These are phyloP conservation scores for Pythium coloratum DNA, from an alignment of 352 stramenopile species.

Conservation along the genomic window DNA sequence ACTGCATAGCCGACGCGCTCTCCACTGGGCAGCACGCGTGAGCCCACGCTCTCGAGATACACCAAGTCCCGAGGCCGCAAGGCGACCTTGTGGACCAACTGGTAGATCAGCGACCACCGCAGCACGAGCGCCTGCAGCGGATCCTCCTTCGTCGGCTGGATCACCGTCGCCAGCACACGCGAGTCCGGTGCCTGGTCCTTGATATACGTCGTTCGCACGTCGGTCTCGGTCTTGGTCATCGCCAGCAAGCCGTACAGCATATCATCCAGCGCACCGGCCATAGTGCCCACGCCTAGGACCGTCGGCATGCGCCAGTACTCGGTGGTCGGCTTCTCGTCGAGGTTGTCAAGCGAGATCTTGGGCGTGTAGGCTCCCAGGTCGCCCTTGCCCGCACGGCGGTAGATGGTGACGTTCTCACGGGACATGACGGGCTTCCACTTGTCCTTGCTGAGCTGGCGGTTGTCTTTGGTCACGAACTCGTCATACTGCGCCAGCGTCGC, in stretches of 20 bases:
- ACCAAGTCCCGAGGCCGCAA: slow-evolving; percentile 7
- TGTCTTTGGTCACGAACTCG: slow-evolving; percentile 6
- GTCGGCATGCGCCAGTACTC: slow-evolving; percentile 33
- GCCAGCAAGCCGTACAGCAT: slow-evolving; percentile 17
- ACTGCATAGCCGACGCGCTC: slow-evolving; percentile 14
- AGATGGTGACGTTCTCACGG: slow-evolving; percentile 27
- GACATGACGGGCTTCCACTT: slow-evolving; percentile 22
- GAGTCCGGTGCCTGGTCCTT: slow-evolving; percentile 12
- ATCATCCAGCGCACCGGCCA: slow-evolving; percentile 15
- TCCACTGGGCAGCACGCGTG: not conserved
- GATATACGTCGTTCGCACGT: slow-evolving; percentile 17
- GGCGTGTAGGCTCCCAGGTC: slow-evolving; percentile 14
- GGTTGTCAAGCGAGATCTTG: slow-evolving; percentile 16
- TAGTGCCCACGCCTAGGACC: slow-evolving; percentile 4
- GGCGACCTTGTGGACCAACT: slow-evolving; percentile 15
- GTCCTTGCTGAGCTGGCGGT: slow-evolving; percentile 9
- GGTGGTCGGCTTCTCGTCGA: slow-evolving; percentile 26
- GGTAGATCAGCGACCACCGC: slow-evolving; percentile 18
- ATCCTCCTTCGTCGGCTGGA: not conserved
- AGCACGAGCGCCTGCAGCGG: slow-evolving; percentile 10
- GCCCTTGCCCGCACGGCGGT: slow-evolving; percentile 14
- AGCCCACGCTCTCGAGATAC: slow-evolving; percentile 14
- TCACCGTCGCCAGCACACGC: slow-evolving; percentile 8
- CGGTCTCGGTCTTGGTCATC: slow-evolving; percentile 4
- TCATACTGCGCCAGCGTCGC: slow-evolving; percentile 12